Conservation (phyloP, 768 basidiomycete species). For the Lactarius sp. region DNA sequence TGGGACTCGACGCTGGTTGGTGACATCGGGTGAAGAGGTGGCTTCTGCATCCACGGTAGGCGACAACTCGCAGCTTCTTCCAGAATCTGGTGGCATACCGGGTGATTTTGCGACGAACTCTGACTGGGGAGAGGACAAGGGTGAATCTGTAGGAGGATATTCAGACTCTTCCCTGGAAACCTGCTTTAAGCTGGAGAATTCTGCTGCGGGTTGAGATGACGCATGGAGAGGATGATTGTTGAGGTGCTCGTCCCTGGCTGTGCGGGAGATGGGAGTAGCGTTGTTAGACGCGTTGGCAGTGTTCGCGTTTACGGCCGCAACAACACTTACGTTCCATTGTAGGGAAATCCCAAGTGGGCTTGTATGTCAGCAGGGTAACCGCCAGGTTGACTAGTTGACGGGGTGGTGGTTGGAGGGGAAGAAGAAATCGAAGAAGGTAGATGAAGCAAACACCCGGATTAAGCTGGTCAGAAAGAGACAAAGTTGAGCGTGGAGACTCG, state of each 20-base stretch:
- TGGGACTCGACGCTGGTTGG: conserved; percentile 11
- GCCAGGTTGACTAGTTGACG: conserved; percentile 23
- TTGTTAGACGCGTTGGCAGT: background rate
- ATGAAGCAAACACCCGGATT: conserved; percentile 16
- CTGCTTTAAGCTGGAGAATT: conserved; percentile 3
- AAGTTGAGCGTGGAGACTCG: conserved; percentile 16
- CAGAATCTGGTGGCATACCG: conserved; percentile 8
- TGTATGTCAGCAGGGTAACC: conserved; percentile 20
- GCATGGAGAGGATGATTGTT: conserved; percentile 3
- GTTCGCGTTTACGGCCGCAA: background rate
- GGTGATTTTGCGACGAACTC: conserved; percentile 22
- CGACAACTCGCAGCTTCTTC: conserved; percentile 15
- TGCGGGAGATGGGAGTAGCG: background rate
- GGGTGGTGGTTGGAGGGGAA: background rate
- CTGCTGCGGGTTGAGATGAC: conserved; percentile 1
- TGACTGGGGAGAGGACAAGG: conserved; percentile 23
- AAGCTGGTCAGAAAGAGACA: conserved; percentile 17
- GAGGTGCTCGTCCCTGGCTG: conserved; percentile 24
- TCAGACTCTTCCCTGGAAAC: conserved; percentile 8
- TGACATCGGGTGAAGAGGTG: conserved; percentile 19
- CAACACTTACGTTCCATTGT: conserved; percentile 23
- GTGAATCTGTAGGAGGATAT: conserved; percentile 12
- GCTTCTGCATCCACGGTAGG: conserved; percentile 14
- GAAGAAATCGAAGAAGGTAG: background rate
- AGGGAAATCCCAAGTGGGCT: conserved; percentile 26